A percentile compares a stretch with the other conserved stretches of the same genome.
These are phyloP conservation scores for Ehretia macrophylla DNA, from an alignment of 257 asterid genomes.

Conservation along the genomic window DNA sequence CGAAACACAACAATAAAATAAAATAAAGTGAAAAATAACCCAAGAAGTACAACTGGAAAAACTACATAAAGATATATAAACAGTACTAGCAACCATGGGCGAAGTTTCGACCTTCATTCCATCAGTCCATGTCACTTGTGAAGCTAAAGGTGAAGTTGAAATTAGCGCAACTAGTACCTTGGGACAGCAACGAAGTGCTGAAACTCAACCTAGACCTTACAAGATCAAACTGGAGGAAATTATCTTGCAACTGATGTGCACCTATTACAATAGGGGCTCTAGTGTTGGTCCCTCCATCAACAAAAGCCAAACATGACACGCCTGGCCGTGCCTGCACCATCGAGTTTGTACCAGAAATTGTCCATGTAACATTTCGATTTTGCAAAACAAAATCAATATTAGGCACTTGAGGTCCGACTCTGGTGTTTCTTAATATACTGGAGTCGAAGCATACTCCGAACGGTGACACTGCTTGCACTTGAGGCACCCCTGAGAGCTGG, in stretches of 20 bases:
- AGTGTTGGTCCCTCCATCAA: conserved; percentile 30
- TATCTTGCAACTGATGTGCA: conserved; percentile 28
- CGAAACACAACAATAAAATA: no score
- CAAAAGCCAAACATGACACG: conserved; percentile 32
- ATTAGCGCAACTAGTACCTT: conserved; percentile 18
- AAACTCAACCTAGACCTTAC: conserved; percentile 25
- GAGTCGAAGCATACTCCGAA: conserved; percentile 36
- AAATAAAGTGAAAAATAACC: no score
- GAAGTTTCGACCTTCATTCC: background rate
- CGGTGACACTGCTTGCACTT: conserved; percentile 31
- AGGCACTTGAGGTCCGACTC: conserved; percentile 21
- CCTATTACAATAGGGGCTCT: conserved; percentile 29
- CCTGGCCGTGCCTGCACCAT: conserved; percentile 21
- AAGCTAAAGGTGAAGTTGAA: conserved; percentile 18
- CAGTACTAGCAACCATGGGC: no score
- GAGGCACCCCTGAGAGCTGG: conserved; percentile 26
- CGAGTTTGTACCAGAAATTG: conserved; percentile 22
- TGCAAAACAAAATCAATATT: conserved; percentile 38
- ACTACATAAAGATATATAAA: no score
- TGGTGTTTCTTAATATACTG: conserved; percentile 15
- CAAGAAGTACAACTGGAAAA: no score
- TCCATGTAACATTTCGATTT: conserved; percentile 20
- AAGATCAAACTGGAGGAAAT: conserved; percentile 31
- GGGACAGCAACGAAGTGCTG: conserved; percentile 3
- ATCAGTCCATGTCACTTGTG: background rate